Base-by-base conservation (phyloP, 2,329 filamentous ascomycete genomes). In the Aaosphaeria arxii region DNA sequence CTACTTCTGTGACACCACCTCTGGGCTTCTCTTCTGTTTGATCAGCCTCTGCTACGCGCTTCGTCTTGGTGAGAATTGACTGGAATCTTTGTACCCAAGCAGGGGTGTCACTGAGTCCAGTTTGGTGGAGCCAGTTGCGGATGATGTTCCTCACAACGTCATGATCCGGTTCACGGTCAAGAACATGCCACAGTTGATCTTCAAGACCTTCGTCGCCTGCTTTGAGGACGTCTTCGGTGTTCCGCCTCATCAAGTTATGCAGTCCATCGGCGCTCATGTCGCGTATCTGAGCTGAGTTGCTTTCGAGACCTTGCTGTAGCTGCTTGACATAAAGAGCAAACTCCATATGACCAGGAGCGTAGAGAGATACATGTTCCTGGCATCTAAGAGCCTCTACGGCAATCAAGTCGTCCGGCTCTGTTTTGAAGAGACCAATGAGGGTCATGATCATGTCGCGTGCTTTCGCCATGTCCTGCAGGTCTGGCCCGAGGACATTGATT, bases 401-500 rank as follows among this genome's bases (percentile, higher is more conserved):
- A 5, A 95, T 81, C 7, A 86, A 74, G 4, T 83, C 69, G 46
- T 88, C 84, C 4, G 87, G 80, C 59, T 95, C 89, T 42, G 86
- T 77, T 53, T 89, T 85, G 61, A 97, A 94, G 55, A 95, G 87
- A 3, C 83, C 80, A 4, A 97, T 86, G 6, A 99, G 78, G 0
- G 86, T 94, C 52, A 97, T 80, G 44, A 97, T 94, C 46, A 99
- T 80, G 64, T 96, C 91, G 56, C 94, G 80, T n/a, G 90, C 89
- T 71, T 95, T 96, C 4, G 84, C 84, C 55, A 94, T 84, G 62
- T 97, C 94, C 69, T 97, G 94, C 24, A 99, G 75, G 71, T 99
- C 95, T 0, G 94, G 94, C 0, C 94, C 94, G 7, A 99, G 80
- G 7, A 99, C 94, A 58, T 97, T 97, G 73, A 99, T 91, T 28